Evolutionary conservation across 192 early-diverging fungal species (phyloP).

Genomic region (Jimgerdemannia flammicorona): DNA sequence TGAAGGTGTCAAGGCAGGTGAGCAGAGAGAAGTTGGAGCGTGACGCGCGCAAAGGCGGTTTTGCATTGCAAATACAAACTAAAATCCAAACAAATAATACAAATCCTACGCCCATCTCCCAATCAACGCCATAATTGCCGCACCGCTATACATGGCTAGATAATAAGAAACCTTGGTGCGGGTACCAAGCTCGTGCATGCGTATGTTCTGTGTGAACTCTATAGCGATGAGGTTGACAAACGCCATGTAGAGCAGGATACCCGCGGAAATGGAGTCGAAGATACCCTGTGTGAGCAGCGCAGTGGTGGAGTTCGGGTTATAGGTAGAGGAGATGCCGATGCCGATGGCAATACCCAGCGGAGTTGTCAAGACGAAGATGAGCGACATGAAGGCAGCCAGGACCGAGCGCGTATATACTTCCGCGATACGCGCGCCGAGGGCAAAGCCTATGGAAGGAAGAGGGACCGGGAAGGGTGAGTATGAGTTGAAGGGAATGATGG

Average conservation of each 20-base stretch:
- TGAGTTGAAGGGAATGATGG: background rate
- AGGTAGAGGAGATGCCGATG: constrained; percentile 61
- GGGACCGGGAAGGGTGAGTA: constrained; percentile 36
- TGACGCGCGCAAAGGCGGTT: too few species aligned
- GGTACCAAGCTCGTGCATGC: constrained; percentile 38
- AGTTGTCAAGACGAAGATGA: constrained; percentile 72
- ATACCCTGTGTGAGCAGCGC: constrained; percentile 69
- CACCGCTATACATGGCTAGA: constrained; percentile 63
- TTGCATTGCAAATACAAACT: too few species aligned
- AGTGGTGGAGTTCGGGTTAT: constrained; percentile 46
- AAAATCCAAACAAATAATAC: too few species aligned
- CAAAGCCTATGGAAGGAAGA: constrained; percentile 59
- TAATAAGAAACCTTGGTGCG: constrained; percentile 46
- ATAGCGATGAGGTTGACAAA: constrained; percentile 69
- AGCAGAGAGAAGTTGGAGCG: too few species aligned
- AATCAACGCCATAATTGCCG: constrained; percentile 73
- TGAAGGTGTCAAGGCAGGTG: too few species aligned
- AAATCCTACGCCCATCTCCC: constrained; percentile 45
- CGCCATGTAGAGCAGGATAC: constrained; percentile 79
- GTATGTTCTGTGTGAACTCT: constrained; percentile 57
- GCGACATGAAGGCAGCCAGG: constrained; percentile 42
- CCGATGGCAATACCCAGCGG: constrained; percentile 81
- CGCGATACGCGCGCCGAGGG: constrained; percentile 69
- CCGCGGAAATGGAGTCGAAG: constrained; percentile 75
- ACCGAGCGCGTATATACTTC: constrained; percentile 37